Percentiles rank a stretch among this genome's conserved stretches.
Conservation (phyloP, 345 rosid species). For the Citrus unshiu region DNA sequence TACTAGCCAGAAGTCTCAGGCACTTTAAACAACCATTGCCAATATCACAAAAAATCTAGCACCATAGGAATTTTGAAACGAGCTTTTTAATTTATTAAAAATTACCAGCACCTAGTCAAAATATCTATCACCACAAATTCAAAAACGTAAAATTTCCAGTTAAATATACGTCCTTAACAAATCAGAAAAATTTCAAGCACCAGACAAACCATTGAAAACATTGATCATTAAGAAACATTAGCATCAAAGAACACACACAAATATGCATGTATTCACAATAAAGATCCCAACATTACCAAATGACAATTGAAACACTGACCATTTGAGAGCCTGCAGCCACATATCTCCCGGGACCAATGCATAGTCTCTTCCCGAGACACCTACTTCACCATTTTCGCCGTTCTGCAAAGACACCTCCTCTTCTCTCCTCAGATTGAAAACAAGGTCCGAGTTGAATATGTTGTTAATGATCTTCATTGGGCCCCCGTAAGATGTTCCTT, state of each 20-base stretch:
- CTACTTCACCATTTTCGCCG: slow-evolving; percentile 65
- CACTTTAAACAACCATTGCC: neutral
- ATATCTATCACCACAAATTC: neutral
- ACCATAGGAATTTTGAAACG: neutral
- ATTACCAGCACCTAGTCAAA: neutral
- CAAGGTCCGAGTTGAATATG: slow-evolving; percentile 77
- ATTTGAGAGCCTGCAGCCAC: slow-evolving; percentile 94
- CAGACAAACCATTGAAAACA: neutral
- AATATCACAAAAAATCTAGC: neutral
- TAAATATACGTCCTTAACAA: neutral
- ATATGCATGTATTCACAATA: neutral
- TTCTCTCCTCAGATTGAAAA: slow-evolving; percentile 73
- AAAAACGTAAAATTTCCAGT: neutral
- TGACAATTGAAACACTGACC: slow-evolving; percentile 39
- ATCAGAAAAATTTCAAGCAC: neutral
- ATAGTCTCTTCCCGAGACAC: slow-evolving; percentile 81
- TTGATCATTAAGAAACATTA: neutral
- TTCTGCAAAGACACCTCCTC: slow-evolving; percentile 42
- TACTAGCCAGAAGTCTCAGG: neutral
- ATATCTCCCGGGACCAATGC: slow-evolving; percentile 92
- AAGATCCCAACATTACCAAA: neutral
- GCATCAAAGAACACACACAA: neutral
- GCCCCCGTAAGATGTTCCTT: slow-evolving; percentile 62
- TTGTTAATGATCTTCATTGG: slow-evolving; percentile 94
- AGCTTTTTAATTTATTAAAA: neutral